Conservation (phyloP, 192 early-diverging fungal species). For the Rhizoclosmatium globosum region DNA sequence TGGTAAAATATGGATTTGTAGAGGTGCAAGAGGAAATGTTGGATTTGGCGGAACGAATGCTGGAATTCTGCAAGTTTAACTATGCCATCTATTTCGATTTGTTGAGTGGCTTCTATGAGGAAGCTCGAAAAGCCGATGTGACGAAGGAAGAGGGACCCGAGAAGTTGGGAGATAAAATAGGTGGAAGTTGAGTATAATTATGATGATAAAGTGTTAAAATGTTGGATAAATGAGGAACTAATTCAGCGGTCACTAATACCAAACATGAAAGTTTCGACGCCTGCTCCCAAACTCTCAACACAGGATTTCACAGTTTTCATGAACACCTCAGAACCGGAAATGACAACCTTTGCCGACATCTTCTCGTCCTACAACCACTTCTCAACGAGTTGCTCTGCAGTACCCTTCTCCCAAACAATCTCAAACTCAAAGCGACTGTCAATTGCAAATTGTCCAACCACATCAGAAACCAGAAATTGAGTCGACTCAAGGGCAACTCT, state of each 20-base stretch:
- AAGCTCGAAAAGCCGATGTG: background rate
- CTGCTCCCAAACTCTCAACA: background rate
- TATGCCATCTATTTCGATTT: conserved; percentile 39
- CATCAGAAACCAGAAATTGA: background rate
- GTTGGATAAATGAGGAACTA: too few relatives aligned
- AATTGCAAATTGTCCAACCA: background rate
- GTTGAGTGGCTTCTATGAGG: conserved; percentile 31
- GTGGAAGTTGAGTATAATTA: too few relatives aligned
- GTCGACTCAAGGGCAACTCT: background rate
- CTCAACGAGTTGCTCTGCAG: background rate
- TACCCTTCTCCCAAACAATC: background rate
- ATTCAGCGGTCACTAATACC: background rate
- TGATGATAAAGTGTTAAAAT: too few relatives aligned
- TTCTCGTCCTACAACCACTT: background rate
- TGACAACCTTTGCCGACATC: background rate
- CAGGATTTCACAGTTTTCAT: background rate
- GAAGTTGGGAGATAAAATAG: too few relatives aligned
- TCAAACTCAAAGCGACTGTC: conserved; percentile 2
- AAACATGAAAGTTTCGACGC: background rate
- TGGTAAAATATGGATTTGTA: conserved; percentile 43
- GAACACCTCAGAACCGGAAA: background rate
- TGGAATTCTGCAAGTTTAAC: conserved; percentile 45
- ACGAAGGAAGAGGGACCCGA: too few relatives aligned
- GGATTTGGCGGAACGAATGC: conserved; percentile 49
- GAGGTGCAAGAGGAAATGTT: conserved; percentile 50